phyloP scores from a whole-genome alignment of 805 yeast species.

The Tetrapisispora iriomotensis region DNA sequence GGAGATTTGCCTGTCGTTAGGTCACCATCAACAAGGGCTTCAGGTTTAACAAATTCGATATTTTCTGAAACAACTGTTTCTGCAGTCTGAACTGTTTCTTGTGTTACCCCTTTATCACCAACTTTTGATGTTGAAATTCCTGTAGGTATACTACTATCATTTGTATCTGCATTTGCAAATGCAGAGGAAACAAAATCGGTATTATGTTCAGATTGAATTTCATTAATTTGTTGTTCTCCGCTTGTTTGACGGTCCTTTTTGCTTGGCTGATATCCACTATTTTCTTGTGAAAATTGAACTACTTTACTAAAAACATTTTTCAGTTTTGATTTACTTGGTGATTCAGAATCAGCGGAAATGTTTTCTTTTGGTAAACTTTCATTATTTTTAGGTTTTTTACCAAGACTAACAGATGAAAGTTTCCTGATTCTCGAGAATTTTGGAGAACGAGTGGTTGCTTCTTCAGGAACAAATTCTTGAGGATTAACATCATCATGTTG shows the following conservation, averaged over 20 bases:
- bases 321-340: constrained; percentile 11
- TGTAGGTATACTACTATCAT: background rate
- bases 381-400: background rate
- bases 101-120: background rate
- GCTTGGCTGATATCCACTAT: constrained; percentile 26
- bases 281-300: constrained; percentile 27
- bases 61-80: background rate
- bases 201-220: background rate
- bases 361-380: background rate
- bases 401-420: constrained; percentile 2
- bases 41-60: background rate
- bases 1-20: background rate
- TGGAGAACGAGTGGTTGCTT: background rate
- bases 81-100: background rate
- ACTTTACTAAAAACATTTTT: constrained; percentile 23
- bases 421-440: background rate
- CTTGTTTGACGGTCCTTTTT: constrained; percentile 8
- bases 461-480: background rate
- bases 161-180: background rate
- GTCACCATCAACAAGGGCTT: background rate
- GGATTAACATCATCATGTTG: background rate
- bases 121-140: background rate
- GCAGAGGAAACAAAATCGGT: constrained; percentile 1
- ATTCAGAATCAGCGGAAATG: constrained; percentile 1
- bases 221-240: constrained; percentile 1